Conservation (phyloP, 2,329 filamentous ascomycete species). For the Fulvia fulva region DNA sequence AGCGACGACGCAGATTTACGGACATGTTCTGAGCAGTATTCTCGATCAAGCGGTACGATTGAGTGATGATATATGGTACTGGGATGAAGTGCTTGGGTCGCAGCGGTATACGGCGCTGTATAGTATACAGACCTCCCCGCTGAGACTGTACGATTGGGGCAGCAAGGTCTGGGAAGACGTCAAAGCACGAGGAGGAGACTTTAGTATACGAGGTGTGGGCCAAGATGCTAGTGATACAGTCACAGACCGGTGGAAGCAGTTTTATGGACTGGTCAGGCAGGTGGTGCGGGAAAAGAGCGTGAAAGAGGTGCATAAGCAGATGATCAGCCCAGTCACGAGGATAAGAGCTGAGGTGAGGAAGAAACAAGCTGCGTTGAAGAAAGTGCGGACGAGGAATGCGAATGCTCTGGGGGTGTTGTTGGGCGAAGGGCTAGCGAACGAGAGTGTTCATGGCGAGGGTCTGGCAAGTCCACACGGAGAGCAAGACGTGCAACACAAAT, state of each 20-base stretch:
- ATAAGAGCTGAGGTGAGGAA: conserved; percentile 69
- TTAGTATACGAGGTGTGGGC: conserved; percentile 25
- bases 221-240: conserved; percentile 30
- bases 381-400: conserved; percentile 73
- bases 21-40: conserved; percentile 70
- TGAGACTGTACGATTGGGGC: conserved; percentile 68
- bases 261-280: conserved; percentile 75
- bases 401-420: conserved; percentile 83
- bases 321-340: conserved; percentile 74
- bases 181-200: conserved; percentile 35
- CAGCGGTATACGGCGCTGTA: conserved; percentile 77
- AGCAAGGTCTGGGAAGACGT: conserved; percentile 67
- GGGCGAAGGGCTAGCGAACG: conserved; percentile 70
- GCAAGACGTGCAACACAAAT: conserved; percentile 43
- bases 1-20: conserved; percentile 86
- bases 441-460: conserved; percentile 37
- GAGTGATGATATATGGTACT: conserved; percentile 88
- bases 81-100: conserved; percentile 82
- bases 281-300: conserved; percentile 71
- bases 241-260: conserved; percentile 42
- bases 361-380: conserved; percentile 69
- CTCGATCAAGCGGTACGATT: conserved; percentile 79
- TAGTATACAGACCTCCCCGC: conserved; percentile 77
- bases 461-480: conserved; percentile 16
- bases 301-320: conserved; percentile 63